A percentile compares a stretch with the other conserved stretches of the same genome.
Evolutionary conservation across 768 basidiomycete genomes (phyloP).

Genomic region (Dentipellis fragilis): DNA sequence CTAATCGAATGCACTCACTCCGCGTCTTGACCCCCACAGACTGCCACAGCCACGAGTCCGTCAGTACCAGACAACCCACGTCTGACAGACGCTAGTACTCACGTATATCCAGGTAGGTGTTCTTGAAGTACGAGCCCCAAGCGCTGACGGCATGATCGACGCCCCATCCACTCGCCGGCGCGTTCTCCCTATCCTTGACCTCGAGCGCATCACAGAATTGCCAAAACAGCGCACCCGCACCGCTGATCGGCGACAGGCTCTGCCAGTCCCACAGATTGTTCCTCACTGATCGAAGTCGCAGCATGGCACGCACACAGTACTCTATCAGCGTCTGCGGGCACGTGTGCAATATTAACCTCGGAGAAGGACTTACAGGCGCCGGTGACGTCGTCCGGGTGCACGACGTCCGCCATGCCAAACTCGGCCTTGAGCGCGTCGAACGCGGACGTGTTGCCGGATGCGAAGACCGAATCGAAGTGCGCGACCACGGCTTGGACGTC

Average conservation of each 20-base stretch:
- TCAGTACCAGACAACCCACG: background rate
- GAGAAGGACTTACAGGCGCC: conserved; percentile 32
- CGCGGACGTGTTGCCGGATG: conserved; percentile 30
- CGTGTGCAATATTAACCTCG: background rate
- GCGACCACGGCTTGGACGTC: conserved; percentile 57
- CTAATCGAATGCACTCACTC: conserved; percentile 33
- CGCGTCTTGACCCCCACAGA: conserved; percentile 37
- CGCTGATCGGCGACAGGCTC: conserved; percentile 39
- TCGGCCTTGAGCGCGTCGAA: conserved; percentile 44
- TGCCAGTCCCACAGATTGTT: conserved; percentile 66
- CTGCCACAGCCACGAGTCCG: conserved; percentile 27
- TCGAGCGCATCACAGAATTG: conserved; percentile 61
- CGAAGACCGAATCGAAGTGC: conserved; percentile 50
- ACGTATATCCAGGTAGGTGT: conserved; percentile 26
- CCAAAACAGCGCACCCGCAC: conserved; percentile 36
- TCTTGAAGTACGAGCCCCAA: conserved; percentile 52
- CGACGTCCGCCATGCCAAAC: conserved; percentile 48
- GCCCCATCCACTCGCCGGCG: conserved; percentile 49
- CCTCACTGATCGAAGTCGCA: conserved; percentile 17
- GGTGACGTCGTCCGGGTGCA: conserved; percentile 59
- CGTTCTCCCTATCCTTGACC: conserved; percentile 43
- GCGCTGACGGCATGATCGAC: conserved; percentile 49
- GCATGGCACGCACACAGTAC: background rate
- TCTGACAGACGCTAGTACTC: conserved; percentile 26
- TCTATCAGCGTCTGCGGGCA: no score